These are phyloP conservation scores for Aspergillus asperescens DNA, from an alignment of 495 filamentous ascomycete species.

Conservation along the genomic window DNA sequence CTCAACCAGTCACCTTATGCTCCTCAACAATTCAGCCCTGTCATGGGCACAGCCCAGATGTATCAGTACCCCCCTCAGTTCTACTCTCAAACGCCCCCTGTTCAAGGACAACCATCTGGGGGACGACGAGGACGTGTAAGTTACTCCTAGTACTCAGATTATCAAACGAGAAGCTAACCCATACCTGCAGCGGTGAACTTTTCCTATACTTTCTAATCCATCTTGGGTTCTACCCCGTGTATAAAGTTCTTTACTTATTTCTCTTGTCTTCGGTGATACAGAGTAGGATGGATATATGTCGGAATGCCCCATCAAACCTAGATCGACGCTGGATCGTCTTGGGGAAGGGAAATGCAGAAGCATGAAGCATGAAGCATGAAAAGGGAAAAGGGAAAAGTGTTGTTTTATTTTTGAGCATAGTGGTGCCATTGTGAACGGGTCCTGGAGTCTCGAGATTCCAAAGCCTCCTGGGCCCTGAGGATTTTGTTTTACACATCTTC, in stretches of 20 bases:
- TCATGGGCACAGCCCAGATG: constrained; percentile 45
- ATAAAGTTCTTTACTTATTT: constrained; percentile 36
- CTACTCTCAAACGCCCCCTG: constrained; percentile 42
- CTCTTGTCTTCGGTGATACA: constrained; percentile 17
- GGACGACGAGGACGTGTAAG: constrained; percentile 50
- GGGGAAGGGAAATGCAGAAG: constrained; percentile 24
- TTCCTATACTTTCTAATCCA: constrained; percentile 26
- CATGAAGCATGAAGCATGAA: too few species aligned
- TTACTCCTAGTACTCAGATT: constrained; percentile 9
- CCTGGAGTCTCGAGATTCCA: neutral
- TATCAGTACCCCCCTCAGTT: constrained; percentile 51
- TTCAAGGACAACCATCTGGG: constrained; percentile 41
- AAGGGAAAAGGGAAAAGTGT: constrained; percentile 25
- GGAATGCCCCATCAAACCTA: constrained; percentile 29
- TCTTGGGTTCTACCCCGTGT: constrained; percentile 38
- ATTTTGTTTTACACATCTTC: neutral
- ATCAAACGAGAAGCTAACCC: constrained; percentile 9
- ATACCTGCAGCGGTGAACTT: constrained; percentile 30
- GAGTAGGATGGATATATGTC: constrained; percentile 35
- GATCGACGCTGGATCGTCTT: constrained; percentile 47
- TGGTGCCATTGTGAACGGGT: constrained; percentile 15
- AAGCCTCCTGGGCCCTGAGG: constrained; percentile 2
- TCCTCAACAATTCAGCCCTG: constrained; percentile 45
- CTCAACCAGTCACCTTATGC: constrained; percentile 40
- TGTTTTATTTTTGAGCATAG: constrained; percentile 15